phyloP scores from a whole-genome alignment of 495 filamentous ascomycete genomes.

The Aspergillus asperescens region DNA sequence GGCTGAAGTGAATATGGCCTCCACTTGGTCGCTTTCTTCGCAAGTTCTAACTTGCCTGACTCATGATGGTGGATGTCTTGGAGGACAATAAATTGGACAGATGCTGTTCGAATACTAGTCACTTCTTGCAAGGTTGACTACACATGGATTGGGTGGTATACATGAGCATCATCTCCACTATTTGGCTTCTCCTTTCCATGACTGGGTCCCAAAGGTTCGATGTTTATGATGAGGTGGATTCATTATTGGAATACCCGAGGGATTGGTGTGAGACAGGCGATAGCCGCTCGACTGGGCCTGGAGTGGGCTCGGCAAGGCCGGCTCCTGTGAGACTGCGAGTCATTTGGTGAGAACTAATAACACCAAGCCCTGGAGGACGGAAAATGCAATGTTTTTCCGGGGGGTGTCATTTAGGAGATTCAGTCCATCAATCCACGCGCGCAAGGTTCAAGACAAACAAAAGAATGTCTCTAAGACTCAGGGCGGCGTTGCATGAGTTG shows the following conservation, averaged over 20 bases:
- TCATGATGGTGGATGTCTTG: too few species aligned
- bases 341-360: slow-evolving; percentile 6
- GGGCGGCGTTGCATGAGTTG: not conserved
- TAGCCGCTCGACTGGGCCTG: not conserved
- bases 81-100: too few species aligned
- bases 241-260: not conserved
- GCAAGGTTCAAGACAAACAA: not conserved
- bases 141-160: too few species aligned
- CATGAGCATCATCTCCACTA: too few species aligned
- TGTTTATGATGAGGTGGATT: not conserved
- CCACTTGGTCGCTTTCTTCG: not conserved
- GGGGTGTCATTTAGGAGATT: too few species aligned
- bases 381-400: not conserved
- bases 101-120: too few species aligned
- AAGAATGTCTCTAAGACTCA: not conserved
- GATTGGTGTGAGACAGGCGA: not conserved
- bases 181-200: too few species aligned
- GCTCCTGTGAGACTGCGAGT: slow-evolving; percentile 23
- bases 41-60: not conserved
- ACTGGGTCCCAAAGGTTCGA: too few species aligned
- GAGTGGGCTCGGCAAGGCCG: not conserved
- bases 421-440: too few species aligned
- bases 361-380: not conserved
- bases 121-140: too few species aligned
- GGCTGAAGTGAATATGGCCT: not conserved